Evolutionary conservation across 345 rosid genomes (phyloP).

Genomic region (Microthlaspi erraticum): DNA sequence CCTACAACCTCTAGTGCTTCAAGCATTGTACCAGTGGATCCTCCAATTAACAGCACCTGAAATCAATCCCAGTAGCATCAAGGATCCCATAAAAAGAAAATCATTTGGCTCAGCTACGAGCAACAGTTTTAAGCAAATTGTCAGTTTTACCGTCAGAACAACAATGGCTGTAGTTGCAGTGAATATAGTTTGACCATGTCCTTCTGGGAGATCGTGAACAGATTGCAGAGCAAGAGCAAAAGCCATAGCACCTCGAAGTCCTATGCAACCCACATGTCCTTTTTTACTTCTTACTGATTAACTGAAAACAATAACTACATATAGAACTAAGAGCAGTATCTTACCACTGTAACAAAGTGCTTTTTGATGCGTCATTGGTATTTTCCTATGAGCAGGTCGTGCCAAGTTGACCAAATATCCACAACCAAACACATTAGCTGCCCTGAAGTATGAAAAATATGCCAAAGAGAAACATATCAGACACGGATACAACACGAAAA

Average conservation of each 20-base stretch:
- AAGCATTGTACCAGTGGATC: conserved; percentile 98
- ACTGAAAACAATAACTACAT: neutral
- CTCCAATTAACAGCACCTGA: conserved; percentile 91
- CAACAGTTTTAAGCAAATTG: neutral
- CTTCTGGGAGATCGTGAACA: conserved; percentile 94
- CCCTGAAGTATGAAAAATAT: conserved; percentile 60
- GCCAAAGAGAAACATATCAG: conserved; percentile 41
- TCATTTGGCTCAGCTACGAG: conserved; percentile 1
- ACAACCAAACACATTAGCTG: conserved; percentile 91
- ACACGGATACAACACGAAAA: conserved; percentile 3
- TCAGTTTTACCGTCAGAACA: conserved; percentile 72
- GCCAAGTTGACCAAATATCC: conserved; percentile 87
- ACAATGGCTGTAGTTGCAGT: conserved; percentile 98
- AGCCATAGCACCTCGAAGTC: conserved; percentile 99
- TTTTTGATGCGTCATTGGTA: conserved; percentile 91
- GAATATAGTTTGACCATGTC: conserved; percentile 98
- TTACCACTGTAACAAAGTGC: conserved; percentile 99
- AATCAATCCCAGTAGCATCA: conserved; percentile 29
- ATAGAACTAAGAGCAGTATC: conserved; percentile 37
- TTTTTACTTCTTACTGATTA: conserved; percentile 26
- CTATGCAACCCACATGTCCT: conserved; percentile 50
- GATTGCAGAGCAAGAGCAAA: conserved; percentile 99
- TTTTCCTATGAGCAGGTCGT: conserved; percentile 77
- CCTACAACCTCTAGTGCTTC: conserved; percentile 93
- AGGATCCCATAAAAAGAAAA: conserved; percentile 21